Base-by-base conservation (phyloP, 345 rosid genomes). In the Combretum micranthum region DNA sequence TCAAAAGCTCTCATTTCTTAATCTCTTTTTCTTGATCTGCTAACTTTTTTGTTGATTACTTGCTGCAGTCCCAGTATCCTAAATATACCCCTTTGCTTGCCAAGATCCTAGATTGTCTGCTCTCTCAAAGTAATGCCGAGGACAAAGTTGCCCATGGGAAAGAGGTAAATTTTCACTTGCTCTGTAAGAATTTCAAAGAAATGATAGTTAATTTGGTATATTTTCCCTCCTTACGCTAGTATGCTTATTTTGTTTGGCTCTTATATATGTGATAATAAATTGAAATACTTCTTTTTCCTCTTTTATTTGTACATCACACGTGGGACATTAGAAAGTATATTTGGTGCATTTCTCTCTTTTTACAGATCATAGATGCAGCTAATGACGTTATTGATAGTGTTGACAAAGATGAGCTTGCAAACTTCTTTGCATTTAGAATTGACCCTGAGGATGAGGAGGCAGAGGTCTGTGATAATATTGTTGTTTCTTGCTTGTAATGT, bases 391-490 rank as follows among this genome's bases (percentile, higher is more conserved):
- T 87, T 63, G 60, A 73, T 64, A 93, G 97, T 70, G 79, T 89
- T 59, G 84, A 89, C 72, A 69, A 44, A 68, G 96, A 87, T 21
- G 95, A 93, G 70, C 62, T 93, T 63, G 86, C 84, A 61, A 89
- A 72, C 63, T 82, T 63, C 72, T 79, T 83, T 70, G 72, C 77
- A 32, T 71, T 78, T 53, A 93, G 79, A 77, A 72, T 54, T 77
- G 99, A 89, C 62, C 94, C 92, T 42, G 97, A 93, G 66, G 99
- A 93, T 59, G 96, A 82, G 47, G 97, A 87, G 39, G 82, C 88
- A 63, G 88, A 93, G 91, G 99, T 90, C 19, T 57, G 72, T 32
- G 1, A 32, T 32, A 11, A 4, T 7, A 32, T 32, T 32, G 39
- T 11, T 32, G 39, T 52, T 19, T 42, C 46, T 52, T 42, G 44